These are phyloP conservation scores for Rhodotorula sp. DNA, from an alignment of 1,284 basidiomycete species.

Conservation along the genomic window DNA sequence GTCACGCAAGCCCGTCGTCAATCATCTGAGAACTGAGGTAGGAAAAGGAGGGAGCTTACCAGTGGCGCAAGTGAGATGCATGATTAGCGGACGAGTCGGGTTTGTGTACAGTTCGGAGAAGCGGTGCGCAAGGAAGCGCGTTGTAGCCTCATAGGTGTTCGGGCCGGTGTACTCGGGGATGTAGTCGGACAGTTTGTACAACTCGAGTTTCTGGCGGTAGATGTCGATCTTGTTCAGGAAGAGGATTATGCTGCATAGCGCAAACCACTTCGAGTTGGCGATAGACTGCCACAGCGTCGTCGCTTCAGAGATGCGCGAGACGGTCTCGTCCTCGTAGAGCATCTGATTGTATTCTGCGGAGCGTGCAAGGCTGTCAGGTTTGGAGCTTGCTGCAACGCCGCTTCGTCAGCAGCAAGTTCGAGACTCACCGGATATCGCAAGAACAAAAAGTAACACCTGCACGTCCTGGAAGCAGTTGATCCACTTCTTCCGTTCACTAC, in stretches of 20 bases:
- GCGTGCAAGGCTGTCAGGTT: too few relatives aligned
- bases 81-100: conserved; percentile 45
- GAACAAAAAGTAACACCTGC: conserved; percentile 28
- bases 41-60: conserved; percentile 32
- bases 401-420: not conserved
- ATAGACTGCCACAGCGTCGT: conserved; percentile 47
- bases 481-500: conserved; percentile 48
- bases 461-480: conserved; percentile 26
- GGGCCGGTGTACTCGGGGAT: conserved; percentile 21
- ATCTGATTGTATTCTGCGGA: not conserved
- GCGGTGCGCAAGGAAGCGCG: conserved; percentile 44
- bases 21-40: not conserved
- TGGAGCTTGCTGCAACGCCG: too few relatives aligned
- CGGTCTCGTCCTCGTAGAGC: conserved; percentile 11
- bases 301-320: conserved; percentile 46
- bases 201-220: conserved; percentile 15
- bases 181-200: conserved; percentile 14
- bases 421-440: conserved; percentile 21
- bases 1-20: not conserved
- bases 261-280: conserved; percentile 48
- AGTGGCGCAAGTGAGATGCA: conserved; percentile 48
- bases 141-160: conserved; percentile 15
- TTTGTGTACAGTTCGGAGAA: conserved; percentile 47
- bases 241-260: conserved; percentile 44
- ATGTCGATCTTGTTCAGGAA: conserved; percentile 33